These are phyloP conservation scores for Pichia sp. DNA, from an alignment of 1,139 yeast genomes.

Conservation along the genomic window DNA sequence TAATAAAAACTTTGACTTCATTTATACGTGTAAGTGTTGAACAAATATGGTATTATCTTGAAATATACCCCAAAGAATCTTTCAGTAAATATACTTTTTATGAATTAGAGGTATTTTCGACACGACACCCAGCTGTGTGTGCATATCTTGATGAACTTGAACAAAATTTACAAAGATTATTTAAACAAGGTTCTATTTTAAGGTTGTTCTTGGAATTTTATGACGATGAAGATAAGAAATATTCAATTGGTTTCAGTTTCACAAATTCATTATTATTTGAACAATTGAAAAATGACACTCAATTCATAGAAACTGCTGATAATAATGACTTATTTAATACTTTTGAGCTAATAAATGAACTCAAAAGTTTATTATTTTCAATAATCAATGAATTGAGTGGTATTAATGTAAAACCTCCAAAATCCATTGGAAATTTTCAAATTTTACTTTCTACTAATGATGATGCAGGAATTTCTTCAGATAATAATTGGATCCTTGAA, in stretches of 20 bases:
- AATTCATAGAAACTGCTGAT: conserved; percentile 3
- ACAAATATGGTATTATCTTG: conserved; percentile 41
- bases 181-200: conserved; percentile 20
- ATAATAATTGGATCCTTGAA: conserved; percentile 24
- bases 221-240: conserved; percentile 8
- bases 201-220: conserved; percentile 23
- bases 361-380: conserved; percentile 23
- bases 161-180: conserved; percentile 11
- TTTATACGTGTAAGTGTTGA: conserved; percentile 27
- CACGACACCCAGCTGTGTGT: conserved; percentile 40
- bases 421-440: conserved; percentile 18
- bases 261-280: conserved; percentile 24
- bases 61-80: conserved; percentile 38
- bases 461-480: conserved; percentile 10
- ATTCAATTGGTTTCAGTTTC: conserved; percentile 26
- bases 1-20: neutral
- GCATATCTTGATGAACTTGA: conserved; percentile 33
- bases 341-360: conserved; percentile 19
- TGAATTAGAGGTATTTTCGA: conserved; percentile 35
- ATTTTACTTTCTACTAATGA: conserved; percentile 20
- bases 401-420: conserved; percentile 1
- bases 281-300: conserved; percentile 13
- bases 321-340: conserved; percentile 2
- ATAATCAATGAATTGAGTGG: conserved; percentile 17
- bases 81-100: conserved; percentile 37